Evolutionary conservation across 2,329 filamentous ascomycete genomes (phyloP).

Genomic region (Pseudocercospora fijiensis): DNA sequence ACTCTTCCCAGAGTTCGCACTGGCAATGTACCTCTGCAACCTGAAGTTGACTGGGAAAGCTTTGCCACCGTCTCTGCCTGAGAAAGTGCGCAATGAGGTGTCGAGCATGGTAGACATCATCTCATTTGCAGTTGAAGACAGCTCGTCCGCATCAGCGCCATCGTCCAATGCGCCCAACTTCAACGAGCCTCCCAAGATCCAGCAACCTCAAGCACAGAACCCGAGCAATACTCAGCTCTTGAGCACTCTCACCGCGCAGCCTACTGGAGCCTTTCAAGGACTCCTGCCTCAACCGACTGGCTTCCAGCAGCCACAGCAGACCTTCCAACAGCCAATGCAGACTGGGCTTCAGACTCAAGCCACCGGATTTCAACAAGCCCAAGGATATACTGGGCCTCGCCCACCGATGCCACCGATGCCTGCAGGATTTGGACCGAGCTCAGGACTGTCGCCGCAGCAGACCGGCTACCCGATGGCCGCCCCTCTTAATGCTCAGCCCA

Average conservation of each 20-base stretch:
- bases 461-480: conserved; percentile 67
- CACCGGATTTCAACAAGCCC: conserved; percentile 63
- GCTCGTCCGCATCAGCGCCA: conserved; percentile 51
- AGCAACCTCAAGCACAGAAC: conserved; percentile 59
- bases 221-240: conserved; percentile 66
- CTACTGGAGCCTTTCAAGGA: conserved; percentile 52
- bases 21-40: conserved; percentile 99
- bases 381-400: conserved; percentile 75
- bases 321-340: conserved; percentile 51
- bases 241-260: conserved; percentile 56
- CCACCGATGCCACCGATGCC: conserved; percentile 84
- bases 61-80: conserved; percentile 71
- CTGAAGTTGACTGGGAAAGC: conserved; percentile 83
- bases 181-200: conserved; percentile 54
- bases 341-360: conserved; percentile 64
- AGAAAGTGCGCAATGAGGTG: conserved; percentile 90
- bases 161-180: conserved; percentile 71
- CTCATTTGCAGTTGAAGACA: conserved; percentile 85
- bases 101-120: conserved; percentile 99
- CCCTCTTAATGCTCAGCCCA: conserved; percentile 85
- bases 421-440: conserved; percentile 63
- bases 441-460: conserved; percentile 58
- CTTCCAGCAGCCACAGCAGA: conserved; percentile 52
- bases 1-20: conserved; percentile 93
- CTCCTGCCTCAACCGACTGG: conserved; percentile 54